phyloP scores from a whole-genome alignment of 2,329 filamentous ascomycete species.

The Verticillium dahliae region DNA sequence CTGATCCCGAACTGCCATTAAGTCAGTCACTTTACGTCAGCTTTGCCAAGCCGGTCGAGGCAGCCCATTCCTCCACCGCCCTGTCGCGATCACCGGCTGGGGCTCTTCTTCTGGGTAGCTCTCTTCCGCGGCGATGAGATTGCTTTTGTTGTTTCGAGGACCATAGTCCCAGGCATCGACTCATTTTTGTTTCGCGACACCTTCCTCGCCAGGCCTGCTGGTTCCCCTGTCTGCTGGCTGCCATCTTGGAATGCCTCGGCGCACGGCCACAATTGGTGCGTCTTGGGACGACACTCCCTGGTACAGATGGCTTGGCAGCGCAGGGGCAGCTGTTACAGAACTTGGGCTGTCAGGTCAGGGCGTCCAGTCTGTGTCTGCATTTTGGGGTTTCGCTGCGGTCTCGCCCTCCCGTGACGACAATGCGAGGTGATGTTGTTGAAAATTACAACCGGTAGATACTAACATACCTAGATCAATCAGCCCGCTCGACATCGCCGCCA shows the following conservation, averaged over 20 bases:
- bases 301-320: not conserved
- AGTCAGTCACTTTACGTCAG: not conserved
- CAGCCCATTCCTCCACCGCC: not conserved
- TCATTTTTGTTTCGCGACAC: not conserved
- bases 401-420: not conserved
- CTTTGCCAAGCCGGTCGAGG: not conserved
- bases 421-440: not conserved
- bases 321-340: not conserved
- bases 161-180: not conserved
- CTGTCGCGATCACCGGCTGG: not conserved
- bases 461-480: not conserved
- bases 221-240: not conserved
- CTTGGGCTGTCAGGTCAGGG: not conserved
- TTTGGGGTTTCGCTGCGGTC: not conserved
- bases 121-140: not conserved
- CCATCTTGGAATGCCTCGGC: not conserved
- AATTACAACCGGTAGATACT: not conserved
- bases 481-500: not conserved
- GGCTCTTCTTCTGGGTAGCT: not conserved
- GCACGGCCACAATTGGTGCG: not conserved
- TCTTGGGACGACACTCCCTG: not conserved
- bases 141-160: not conserved
- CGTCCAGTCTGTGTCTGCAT: not conserved
- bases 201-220: not conserved
- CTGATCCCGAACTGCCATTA: not conserved